Percentiles rank a stretch among this genome's conserved stretches.
phyloP scores from a whole-genome alignment of 2,329 filamentous ascomycete genomes.

The Ophiostoma himal-ulmi region DNA sequence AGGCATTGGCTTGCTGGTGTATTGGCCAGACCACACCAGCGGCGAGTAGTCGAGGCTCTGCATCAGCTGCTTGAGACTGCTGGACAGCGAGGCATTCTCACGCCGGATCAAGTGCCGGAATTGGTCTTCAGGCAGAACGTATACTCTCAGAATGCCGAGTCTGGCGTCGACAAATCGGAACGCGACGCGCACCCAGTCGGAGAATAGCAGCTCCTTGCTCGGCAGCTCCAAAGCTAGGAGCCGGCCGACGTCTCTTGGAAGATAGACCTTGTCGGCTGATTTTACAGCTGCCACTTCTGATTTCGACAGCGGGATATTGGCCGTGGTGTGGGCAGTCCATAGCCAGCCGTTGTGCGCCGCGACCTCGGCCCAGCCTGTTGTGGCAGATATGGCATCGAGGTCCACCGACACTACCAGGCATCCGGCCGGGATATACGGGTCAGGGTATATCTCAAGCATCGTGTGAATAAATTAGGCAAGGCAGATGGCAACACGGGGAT shows the following conservation, averaged over 20 bases:
- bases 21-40: slow-evolving; percentile 49
- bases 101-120: slow-evolving; percentile 49
- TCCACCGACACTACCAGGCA: slow-evolving; percentile 17
- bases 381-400: neutral
- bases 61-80: slow-evolving; percentile 45
- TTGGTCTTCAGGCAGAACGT: slow-evolving; percentile 61
- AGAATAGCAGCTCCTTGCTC: neutral
- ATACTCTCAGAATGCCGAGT: slow-evolving; percentile 36
- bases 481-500: neutral
- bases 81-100: slow-evolving; percentile 40
- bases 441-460: neutral
- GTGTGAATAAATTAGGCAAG: neutral
- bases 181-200: slow-evolving; percentile 4
- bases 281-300: neutral
- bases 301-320: neutral
- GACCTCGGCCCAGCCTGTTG: neutral
- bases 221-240: neutral
- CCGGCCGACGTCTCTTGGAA: neutral
- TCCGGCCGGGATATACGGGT: slow-evolving; percentile 21
- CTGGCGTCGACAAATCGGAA: slow-evolving; percentile 3
- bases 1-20: neutral
- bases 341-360: slow-evolving; percentile 10
- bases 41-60: slow-evolving; percentile 50
- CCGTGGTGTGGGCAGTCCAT: neutral
- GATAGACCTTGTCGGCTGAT: neutral